These are phyloP conservation scores for Nakazawaea molendinolei DNA, from an alignment of 805 yeast species.

Conservation along the genomic window DNA sequence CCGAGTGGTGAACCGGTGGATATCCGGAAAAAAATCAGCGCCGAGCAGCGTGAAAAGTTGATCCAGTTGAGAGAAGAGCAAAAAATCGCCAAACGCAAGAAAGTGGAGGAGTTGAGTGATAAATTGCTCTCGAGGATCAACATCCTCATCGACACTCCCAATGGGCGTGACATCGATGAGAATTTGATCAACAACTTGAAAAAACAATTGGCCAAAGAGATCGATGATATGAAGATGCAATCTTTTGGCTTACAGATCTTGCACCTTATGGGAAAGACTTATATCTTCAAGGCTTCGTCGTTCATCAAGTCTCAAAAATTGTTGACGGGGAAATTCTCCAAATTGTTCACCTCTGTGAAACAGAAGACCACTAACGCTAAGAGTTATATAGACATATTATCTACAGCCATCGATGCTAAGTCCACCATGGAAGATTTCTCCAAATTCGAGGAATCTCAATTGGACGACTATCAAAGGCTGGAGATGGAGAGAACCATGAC, in stretches of 20 bases:
- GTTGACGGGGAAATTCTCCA: slow-evolving; percentile 50
- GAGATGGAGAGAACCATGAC: slow-evolving; percentile 67
- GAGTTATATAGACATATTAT: slow-evolving; percentile 64
- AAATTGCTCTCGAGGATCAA: slow-evolving; percentile 38
- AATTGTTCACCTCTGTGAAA: slow-evolving; percentile 58
- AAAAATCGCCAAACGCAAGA: slow-evolving; percentile 29
- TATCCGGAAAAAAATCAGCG: slow-evolving; percentile 8
- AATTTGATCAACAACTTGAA: slow-evolving; percentile 45
- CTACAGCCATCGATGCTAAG: slow-evolving; percentile 75
- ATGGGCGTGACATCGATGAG: slow-evolving; percentile 37
- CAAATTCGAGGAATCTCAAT: slow-evolving; percentile 47
- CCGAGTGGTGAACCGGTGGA: background rate
- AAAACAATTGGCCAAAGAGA: slow-evolving; percentile 68
- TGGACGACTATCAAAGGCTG: slow-evolving; percentile 41
- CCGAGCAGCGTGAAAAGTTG: slow-evolving; percentile 18
- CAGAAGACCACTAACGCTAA: slow-evolving; percentile 70
- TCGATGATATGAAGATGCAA: slow-evolving; percentile 74
- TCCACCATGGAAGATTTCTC: slow-evolving; percentile 68
- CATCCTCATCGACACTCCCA: slow-evolving; percentile 32
- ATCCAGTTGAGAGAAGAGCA: slow-evolving; percentile 19
- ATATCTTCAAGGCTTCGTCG: slow-evolving; percentile 57
- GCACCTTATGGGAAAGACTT: slow-evolving; percentile 68
- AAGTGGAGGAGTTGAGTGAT: slow-evolving; percentile 51
- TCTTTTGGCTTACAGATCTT: slow-evolving; percentile 80
- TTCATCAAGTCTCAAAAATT: slow-evolving; percentile 64